These are phyloP conservation scores for Paramecium sexaurelia DNA, from an alignment of 73 alveolate genomes.

Conservation along the genomic window DNA sequence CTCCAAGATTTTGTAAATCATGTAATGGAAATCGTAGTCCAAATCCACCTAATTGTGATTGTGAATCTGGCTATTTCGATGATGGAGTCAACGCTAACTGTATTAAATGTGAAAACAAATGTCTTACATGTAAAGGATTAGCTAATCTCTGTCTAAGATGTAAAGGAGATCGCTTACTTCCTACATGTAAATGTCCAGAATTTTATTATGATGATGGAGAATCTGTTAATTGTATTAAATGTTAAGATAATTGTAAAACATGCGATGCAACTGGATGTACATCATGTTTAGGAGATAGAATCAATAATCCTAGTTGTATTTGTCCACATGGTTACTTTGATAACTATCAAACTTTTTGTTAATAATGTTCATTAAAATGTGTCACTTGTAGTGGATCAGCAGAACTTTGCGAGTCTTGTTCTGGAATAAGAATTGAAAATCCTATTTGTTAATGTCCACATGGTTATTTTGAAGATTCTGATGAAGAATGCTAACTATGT, in stretches of 20 bases:
- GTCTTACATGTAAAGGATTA: background rate
- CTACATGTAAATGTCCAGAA: background rate
- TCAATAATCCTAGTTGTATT: background rate
- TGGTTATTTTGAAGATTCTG: conserved; percentile 14
- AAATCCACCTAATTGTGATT: conserved; percentile 23
- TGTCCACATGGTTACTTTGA: conserved; percentile 40
- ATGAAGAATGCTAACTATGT: background rate
- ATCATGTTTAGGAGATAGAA: conserved; percentile 23
- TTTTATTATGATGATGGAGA: conserved; percentile 5
- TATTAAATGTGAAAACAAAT: background rate
- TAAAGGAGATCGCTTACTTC: conserved; percentile 4
- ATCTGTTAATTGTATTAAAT: conserved; percentile 6
- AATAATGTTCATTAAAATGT: background rate
- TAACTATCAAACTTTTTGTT: background rate
- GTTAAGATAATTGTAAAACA: background rate
- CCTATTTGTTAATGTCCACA: conserved; percentile 10
- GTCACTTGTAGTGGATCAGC: background rate
- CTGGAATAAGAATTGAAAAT: background rate
- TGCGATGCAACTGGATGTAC: conserved; percentile 7
- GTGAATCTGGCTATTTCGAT: conserved; percentile 19
- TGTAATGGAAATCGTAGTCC: background rate
- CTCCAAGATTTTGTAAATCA: background rate
- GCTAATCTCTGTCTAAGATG: background rate
- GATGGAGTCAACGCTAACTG: background rate
- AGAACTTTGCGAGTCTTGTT: background rate